phyloP scores from a whole-genome alignment of 1,139 yeast genomes.

The Candida gigantensis region DNA sequence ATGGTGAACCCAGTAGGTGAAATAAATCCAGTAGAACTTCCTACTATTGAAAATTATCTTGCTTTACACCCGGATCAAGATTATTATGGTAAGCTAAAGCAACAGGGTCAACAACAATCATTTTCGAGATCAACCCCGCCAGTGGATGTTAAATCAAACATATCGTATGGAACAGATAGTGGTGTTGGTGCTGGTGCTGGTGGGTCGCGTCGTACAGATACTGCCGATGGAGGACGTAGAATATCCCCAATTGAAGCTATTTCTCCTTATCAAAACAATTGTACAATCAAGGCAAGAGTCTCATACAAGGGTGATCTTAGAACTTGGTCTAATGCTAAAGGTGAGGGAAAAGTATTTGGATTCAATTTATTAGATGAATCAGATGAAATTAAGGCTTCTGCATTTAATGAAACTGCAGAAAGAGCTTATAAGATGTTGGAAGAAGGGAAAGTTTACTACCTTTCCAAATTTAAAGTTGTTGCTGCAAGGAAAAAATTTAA shows the following conservation, averaged over 20 bases:
- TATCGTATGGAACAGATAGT: slow-evolving; percentile 2
- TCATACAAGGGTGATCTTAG: slow-evolving; percentile 85
- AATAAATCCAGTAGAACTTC: slow-evolving; percentile 26
- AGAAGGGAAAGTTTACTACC: slow-evolving; percentile 87
- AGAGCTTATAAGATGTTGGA: slow-evolving; percentile 70
- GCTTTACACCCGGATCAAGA: slow-evolving; percentile 58
- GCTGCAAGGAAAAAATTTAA: slow-evolving; percentile 87
- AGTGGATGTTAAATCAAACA: slow-evolving; percentile 17
- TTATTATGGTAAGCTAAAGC: slow-evolving; percentile 20
- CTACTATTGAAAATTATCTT: slow-evolving; percentile 54
- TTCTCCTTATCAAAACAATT: slow-evolving; percentile 86
- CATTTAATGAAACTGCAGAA: slow-evolving; percentile 86
- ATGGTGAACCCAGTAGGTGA: slow-evolving; percentile 44
- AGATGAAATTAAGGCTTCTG: slow-evolving; percentile 95
- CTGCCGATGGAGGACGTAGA: too few relatives aligned
- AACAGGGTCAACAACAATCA: too few relatives aligned
- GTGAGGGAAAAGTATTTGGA: slow-evolving; percentile 88
- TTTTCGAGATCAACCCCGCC: slow-evolving; percentile 13
- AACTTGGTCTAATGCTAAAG: slow-evolving; percentile 83
- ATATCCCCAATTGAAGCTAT: slow-evolving; percentile 80
- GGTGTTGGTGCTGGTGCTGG: slow-evolving; percentile 13
- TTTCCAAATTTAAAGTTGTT: slow-evolving; percentile 79
- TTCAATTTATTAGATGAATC: slow-evolving; percentile 90
- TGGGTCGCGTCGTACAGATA: too few relatives aligned
- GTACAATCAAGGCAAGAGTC: slow-evolving; percentile 94